Conservation (phyloP, 257 asterid species). For the Penstemon newberryi region DNA sequence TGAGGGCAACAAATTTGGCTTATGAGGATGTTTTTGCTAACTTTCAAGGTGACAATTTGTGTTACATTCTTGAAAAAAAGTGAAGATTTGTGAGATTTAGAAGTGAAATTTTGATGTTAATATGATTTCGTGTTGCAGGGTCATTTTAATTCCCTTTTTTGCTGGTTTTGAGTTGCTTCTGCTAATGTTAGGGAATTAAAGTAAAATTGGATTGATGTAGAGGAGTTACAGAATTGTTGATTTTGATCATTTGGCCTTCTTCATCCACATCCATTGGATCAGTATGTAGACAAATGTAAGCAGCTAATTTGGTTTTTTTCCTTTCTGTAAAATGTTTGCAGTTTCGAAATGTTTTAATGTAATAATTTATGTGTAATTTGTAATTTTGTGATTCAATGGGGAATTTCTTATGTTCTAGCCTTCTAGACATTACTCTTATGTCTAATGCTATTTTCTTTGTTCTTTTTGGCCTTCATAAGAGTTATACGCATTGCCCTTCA, state of each 20-base stretch:
- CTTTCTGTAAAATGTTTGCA: neutral
- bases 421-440: slow-evolving; percentile 8
- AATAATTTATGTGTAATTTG: slow-evolving; percentile 26
- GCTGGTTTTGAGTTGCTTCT: slow-evolving; percentile 4
- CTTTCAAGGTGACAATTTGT: slow-evolving; percentile 33
- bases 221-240: slow-evolving; percentile 17
- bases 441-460: neutral
- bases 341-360: slow-evolving; percentile 12
- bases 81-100: slow-evolving; percentile 3
- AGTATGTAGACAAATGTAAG: slow-evolving; percentile 22
- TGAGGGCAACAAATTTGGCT: slow-evolving; percentile 33
- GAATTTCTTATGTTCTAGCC: neutral
- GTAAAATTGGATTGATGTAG: slow-evolving; percentile 25
- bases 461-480: too few species aligned
- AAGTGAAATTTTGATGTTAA: neutral
- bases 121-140: slow-evolving; percentile 22
- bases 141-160: slow-evolving; percentile 21
- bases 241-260: slow-evolving; percentile 22
- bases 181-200: slow-evolving; percentile 19
- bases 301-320: neutral
- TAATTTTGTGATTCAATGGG: neutral
- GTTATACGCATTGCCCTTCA: too few species aligned
- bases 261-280: slow-evolving; percentile 8
- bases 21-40: slow-evolving; percentile 22
- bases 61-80: neutral